Base-by-base conservation (phyloP, 176 grass and related monocot species). In the Eragrostis nindensis region DNA sequence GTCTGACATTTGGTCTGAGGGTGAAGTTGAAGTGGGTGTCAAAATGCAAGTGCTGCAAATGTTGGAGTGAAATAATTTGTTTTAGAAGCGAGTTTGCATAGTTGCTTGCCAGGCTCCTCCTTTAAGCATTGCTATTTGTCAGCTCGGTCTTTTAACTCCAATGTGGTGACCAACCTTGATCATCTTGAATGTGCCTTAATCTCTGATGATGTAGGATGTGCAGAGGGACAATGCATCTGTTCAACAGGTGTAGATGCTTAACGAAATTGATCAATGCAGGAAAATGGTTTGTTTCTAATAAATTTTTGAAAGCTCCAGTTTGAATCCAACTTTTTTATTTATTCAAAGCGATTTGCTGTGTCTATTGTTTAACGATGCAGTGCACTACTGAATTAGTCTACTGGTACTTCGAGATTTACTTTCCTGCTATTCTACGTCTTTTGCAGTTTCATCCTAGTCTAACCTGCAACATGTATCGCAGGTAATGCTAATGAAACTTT, bases 71-170 rank as follows among this genome's bases (percentile, higher is more conserved):
- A 67, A 68, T 13, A 68, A 60, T 74, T 80, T 41, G 60, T 25
- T 68, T 47, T 60, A 49, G 70, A 60, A 57, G 61, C 1, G 26
- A 49, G 49, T 29, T 32, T 86, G 41, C 80, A 3, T 6, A 38
- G 2, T 66, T 36, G 5, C 55, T 61, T 59, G 40, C 27, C 49
- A 56, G 48, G 22, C 15, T 68, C 62, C 70, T 68, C 40, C 49
- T 67, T 80, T 74, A 66, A 74, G 77, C 39, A 68, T 75, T 68
- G 61, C 53, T 53, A 68, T 75, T 80, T 67, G 27, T 59, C 19
- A 5, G 50, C 61, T n/a, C 60, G 66, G 40, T 57, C 47, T 39
- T 84, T 70, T 44, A 40, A 16, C 10, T 10, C 25, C 63, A 61
- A 47, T 61, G 50, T 10, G 73, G 82, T 50, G 52, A 77, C 63